Evolutionary conservation across 106 monocot genomes (phyloP).

Genomic region (Triglochin maritima): DNA sequence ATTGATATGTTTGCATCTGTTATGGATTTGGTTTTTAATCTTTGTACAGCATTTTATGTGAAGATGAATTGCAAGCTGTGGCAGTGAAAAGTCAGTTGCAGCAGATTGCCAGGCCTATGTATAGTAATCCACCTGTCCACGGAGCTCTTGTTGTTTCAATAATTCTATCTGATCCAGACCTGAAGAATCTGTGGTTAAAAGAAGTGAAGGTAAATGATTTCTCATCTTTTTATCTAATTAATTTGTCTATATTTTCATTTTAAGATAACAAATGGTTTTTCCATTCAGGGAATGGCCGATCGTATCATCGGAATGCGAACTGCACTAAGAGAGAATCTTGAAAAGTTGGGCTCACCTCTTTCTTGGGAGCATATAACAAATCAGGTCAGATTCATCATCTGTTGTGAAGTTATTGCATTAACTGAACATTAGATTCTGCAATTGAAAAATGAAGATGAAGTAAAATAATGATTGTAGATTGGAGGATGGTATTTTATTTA

Average conservation of each 20-base stretch:
- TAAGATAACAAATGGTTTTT: neutral
- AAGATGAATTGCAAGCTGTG: conserved; percentile 87
- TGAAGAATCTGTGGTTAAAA: conserved; percentile 76
- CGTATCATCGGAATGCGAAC: conserved; percentile 93
- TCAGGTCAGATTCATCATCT: conserved; percentile 36
- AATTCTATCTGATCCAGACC: conserved; percentile 76
- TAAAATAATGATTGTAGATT: neutral
- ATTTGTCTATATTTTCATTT: neutral
- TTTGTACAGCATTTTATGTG: conserved; percentile 63
- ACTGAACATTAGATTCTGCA: neutral
- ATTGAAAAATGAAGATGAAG: neutral
- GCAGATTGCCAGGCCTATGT: conserved; percentile 97
- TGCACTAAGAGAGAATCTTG: conserved; percentile 70
- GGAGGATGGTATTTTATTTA: too few species aligned
- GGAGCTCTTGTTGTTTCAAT: conserved; percentile 79
- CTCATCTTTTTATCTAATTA: neutral
- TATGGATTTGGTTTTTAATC: too few species aligned
- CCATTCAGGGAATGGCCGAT: conserved; percentile 84
- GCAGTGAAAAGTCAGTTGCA: conserved; percentile 98
- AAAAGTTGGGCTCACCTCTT: conserved; percentile 70
- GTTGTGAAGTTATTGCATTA: neutral
- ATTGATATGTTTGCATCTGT: too few species aligned
- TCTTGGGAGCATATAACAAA: conserved; percentile 98
- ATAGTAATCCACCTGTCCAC: conserved; percentile 93
- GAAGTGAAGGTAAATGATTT: conserved; percentile 73